Percentiles rank a stretch among this genome's conserved stretches.
phyloP scores from a whole-genome alignment of 179 eudicot genomes.

The Spergularia azorica region DNA sequence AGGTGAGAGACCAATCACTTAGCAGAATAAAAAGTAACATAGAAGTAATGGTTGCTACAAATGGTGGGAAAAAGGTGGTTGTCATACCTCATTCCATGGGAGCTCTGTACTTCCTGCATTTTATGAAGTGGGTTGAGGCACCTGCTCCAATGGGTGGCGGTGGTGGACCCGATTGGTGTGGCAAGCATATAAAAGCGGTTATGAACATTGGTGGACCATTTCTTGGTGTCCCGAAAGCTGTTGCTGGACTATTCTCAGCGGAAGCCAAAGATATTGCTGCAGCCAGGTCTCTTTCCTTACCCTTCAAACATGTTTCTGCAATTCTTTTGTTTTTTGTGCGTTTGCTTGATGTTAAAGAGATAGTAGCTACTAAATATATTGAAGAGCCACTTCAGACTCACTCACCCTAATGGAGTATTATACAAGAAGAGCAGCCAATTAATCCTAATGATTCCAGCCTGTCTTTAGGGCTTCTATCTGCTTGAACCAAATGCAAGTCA shows the following conservation, averaged over 20 bases:
- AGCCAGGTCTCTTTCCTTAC: slow-evolving; percentile 61
- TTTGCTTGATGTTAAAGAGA: not conserved
- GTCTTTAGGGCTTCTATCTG: too few species aligned
- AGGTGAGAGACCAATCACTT: slow-evolving; percentile 89
- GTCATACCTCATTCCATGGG: slow-evolving; percentile 99
- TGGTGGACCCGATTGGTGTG: slow-evolving; percentile 95
- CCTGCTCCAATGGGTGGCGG: slow-evolving; percentile 99
- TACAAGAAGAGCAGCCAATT: too few species aligned
- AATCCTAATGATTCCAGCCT: too few species aligned
- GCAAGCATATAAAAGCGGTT: slow-evolving; percentile 81
- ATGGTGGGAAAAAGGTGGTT: slow-evolving; percentile 85
- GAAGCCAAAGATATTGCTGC: slow-evolving; percentile 95
- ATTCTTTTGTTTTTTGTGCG: not conserved
- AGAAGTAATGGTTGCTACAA: slow-evolving; percentile 95
- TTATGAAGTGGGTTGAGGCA: slow-evolving; percentile 99
- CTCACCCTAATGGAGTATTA: too few species aligned
- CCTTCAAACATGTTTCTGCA: not conserved
- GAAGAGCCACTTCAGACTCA: too few species aligned
- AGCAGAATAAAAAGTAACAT: slow-evolving; percentile 93
- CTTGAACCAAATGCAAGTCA: too few species aligned
- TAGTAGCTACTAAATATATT: not conserved
- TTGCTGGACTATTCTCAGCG: slow-evolving; percentile 86
- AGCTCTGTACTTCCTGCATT: slow-evolving; percentile 87
- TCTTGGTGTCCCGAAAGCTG: slow-evolving; percentile 87
- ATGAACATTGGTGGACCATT: slow-evolving; percentile 98